These are phyloP conservation scores for Leishmania braziliensis DNA, from an alignment of 208 protist genomes.

Conservation along the genomic window DNA sequence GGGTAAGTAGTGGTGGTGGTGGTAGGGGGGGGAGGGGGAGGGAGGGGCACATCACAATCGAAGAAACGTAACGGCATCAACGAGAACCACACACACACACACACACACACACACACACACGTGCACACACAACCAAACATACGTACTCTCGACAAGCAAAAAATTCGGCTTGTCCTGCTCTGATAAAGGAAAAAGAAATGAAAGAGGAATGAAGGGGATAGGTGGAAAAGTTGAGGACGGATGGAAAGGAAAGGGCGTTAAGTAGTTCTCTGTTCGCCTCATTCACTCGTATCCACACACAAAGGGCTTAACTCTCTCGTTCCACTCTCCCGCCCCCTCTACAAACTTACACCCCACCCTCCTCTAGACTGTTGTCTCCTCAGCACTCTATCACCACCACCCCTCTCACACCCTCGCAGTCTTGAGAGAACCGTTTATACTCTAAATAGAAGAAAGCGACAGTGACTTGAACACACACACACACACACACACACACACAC, in stretches of 20 bases:
- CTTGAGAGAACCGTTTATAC: background rate
- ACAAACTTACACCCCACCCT: background rate
- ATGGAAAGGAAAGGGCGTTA: background rate
- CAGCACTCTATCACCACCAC: background rate
- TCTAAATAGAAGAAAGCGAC: background rate
- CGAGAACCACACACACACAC: constrained; percentile 5
- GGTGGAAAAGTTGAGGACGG: background rate
- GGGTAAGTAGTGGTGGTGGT: background rate
- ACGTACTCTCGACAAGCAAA: background rate
- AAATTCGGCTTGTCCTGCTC: background rate
- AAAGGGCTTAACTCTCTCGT: background rate
- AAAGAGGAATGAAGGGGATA: background rate
- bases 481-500: background rate
- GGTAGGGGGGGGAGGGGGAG: background rate
- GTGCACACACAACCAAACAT: background rate
- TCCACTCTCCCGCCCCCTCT: background rate
- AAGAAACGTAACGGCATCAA: background rate
- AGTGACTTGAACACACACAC: background rate
- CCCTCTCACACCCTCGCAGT: background rate
- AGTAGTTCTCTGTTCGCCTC: background rate
- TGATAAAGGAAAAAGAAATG: background rate
- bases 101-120: background rate
- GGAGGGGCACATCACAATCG: background rate
- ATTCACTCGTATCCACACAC: background rate
- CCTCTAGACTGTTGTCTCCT: background rate